Base-by-base conservation (phyloP, 495 filamentous ascomycete species). In the Apiosordaria backusii region DNA sequence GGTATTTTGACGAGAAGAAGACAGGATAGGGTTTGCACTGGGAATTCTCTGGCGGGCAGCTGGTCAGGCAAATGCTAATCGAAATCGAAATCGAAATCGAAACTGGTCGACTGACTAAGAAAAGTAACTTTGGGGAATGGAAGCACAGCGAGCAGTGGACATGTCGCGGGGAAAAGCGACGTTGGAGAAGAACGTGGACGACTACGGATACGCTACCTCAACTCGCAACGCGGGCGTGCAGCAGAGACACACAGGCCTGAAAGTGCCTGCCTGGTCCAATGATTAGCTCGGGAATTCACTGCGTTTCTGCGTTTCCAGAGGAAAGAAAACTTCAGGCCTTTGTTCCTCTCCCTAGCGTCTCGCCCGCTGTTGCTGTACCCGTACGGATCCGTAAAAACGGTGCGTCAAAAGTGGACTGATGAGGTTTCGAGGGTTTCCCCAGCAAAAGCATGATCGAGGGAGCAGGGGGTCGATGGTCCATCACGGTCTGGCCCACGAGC, bases 401-500 rank as follows among this genome's bases (percentile, higher is more conserved):
- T 21, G 26, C 24, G 26, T 27, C 18, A 61, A 60, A 60, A 65
- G 63, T 65, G 63, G 63, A 45, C 16, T 55, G 64, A 66, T 45
- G 64, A 26, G 23, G 26, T 63, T 16, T 26, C 27, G 19, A 52
- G n/a, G 25, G 62, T 24, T 62, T 52, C 61, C 62, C 62, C 57
- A 68, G 57, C 52, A 19, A 58, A 57, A 65, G 66, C 57, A 62
- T 59, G 62, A 61, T 25, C 22, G 26, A n/a, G 45, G 24, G 15
- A 45, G n/a, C 55, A 59, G 29, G 64, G 71, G 57, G 2, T 18
- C 50, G 9, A 15, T 16, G 60, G 71, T 64, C 71, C 7, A 70
- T 70, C 4, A 16, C 18, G 70, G 71, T 70, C 71, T 68, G 60
- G 71, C 50, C 52, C 64, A 53, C 26, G 18, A 40, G 40, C 53